phyloP scores from a whole-genome alignment of 306 rosid species.

The Corylus avellana region DNA sequence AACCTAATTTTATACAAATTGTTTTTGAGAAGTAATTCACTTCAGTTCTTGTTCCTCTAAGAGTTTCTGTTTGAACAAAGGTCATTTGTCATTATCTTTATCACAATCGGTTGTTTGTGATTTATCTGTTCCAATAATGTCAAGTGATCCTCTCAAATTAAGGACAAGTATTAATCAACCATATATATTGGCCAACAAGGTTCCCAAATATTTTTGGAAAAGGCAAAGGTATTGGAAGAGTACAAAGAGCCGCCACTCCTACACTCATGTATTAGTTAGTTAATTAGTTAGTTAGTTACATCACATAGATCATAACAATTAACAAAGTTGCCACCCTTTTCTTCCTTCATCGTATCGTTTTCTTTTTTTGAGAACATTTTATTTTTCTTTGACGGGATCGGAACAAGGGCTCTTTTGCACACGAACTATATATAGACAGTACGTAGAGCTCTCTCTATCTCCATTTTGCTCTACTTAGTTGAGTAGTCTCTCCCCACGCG shows the following conservation, averaged over 20 bases:
- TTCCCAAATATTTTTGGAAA: conserved; percentile 80
- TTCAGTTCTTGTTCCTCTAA: too few relatives aligned
- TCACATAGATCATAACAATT: too few relatives aligned
- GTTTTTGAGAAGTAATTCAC: too few relatives aligned
- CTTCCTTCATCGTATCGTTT: neutral
- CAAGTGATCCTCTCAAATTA: conserved; percentile 64
- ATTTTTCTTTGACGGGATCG: conserved; percentile 39
- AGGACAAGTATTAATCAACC: conserved; percentile 54
- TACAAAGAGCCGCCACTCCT: conserved; percentile 43
- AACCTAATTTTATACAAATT: too few relatives aligned
- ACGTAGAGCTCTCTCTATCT: conserved; percentile 9
- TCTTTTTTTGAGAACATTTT: conserved; percentile 2
- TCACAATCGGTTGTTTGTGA: too few relatives aligned
- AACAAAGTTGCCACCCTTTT: neutral
- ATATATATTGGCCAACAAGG: conserved; percentile 46
- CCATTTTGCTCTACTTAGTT: neutral
- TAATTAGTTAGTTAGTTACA: too few relatives aligned
- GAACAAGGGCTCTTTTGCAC: conserved; percentile 37
- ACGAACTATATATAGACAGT: conserved; percentile 17
- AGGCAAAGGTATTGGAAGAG: conserved; percentile 88
- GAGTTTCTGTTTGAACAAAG: too few relatives aligned
- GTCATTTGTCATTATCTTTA: too few relatives aligned
- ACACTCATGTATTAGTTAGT: too few relatives aligned
- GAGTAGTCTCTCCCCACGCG: neutral
- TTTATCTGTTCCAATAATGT: neutral